A percentile compares a stretch with the other conserved stretches of the same genome.
phyloP scores from a whole-genome alignment of 148 eudicot species.

The Silene uniflora region DNA sequence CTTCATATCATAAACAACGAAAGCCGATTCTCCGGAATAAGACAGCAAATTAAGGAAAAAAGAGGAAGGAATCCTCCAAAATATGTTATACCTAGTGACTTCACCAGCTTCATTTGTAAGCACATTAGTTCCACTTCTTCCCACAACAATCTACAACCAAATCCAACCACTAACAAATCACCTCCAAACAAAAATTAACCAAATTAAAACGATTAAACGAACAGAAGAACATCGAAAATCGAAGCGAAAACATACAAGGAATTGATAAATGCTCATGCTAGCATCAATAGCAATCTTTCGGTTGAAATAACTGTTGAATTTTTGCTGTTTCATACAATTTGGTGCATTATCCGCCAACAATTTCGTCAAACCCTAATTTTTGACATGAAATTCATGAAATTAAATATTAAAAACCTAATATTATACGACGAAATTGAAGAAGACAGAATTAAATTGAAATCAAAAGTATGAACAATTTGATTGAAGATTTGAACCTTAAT shows the following conservation, averaged over 20 bases:
- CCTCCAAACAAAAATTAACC: background rate
- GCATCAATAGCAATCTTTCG: constrained; percentile 91
- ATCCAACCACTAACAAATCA: background rate
- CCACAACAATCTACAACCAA: constrained; percentile 72
- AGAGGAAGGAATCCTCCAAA: background rate
- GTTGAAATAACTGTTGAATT: constrained; percentile 84
- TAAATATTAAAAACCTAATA: constrained; percentile 13
- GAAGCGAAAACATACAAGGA: constrained; percentile 46
- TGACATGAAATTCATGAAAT: background rate
- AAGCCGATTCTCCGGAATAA: background rate
- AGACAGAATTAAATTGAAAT: background rate
- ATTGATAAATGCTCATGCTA: constrained; percentile 99
- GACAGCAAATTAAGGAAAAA: background rate
- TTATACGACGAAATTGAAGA: background rate
- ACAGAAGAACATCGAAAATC: background rate
- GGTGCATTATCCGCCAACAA: constrained; percentile 91
- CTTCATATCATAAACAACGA: background rate
- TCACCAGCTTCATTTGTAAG: constrained; percentile 98
- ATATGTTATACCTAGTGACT: constrained; percentile 67
- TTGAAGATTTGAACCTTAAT: background rate
- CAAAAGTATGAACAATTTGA: background rate
- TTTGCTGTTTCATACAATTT: constrained; percentile 83
- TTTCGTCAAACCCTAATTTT: constrained; percentile 90
- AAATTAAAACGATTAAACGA: no score
- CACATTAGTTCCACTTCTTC: constrained; percentile 77